These are phyloP conservation scores for Apiotrichum gamsii DNA, from an alignment of 1,284 basidiomycete species.

Conservation along the genomic window DNA sequence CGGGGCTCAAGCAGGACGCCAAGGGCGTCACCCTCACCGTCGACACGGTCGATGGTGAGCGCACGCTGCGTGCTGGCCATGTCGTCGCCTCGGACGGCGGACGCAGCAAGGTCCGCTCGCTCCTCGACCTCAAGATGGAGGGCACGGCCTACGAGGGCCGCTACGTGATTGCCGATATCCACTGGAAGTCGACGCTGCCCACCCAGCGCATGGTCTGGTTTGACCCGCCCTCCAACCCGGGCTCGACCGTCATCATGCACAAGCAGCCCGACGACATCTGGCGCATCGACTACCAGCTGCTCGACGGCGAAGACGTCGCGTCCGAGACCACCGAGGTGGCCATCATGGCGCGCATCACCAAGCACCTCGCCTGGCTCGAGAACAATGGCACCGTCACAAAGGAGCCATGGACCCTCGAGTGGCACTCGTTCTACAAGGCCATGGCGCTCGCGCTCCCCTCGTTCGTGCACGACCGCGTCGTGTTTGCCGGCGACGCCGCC, in stretches of 20 bases:
- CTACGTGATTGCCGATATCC: slow-evolving; percentile 19
- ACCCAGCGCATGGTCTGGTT: slow-evolving; percentile 17
- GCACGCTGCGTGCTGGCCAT: slow-evolving; percentile 11
- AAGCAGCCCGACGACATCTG: slow-evolving; percentile 21
- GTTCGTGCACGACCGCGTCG: slow-evolving; percentile 11
- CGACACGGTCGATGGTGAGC: slow-evolving; percentile 12
- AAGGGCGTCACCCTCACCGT: slow-evolving; percentile 12
- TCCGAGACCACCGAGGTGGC: slow-evolving; percentile 14
- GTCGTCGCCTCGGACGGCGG: slow-evolving; percentile 15
- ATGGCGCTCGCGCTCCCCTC: slow-evolving; percentile 14
- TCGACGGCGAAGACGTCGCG: slow-evolving; percentile 10
- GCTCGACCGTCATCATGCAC: slow-evolving; percentile 19
- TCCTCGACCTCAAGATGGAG: slow-evolving; percentile 7
- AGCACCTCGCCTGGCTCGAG: slow-evolving; percentile 20
- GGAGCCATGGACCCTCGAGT: slow-evolving; percentile 20
- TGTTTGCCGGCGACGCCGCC: slow-evolving; percentile 18
- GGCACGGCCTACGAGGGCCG: slow-evolving; percentile 18
- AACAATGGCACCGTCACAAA: slow-evolving; percentile 19
- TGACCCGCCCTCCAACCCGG: slow-evolving; percentile 17
- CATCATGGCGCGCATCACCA: slow-evolving; percentile 12
- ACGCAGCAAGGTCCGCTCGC: slow-evolving; percentile 13
- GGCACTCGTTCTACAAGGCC: slow-evolving; percentile 20
- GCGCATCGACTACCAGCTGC: slow-evolving; percentile 21
- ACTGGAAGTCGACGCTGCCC: slow-evolving; percentile 15
- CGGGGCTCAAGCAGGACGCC: slow-evolving; percentile 3